Conservation (phyloP, 2,329 filamentous ascomycete species). For the Tolypocladium ophioglossoides region DNA sequence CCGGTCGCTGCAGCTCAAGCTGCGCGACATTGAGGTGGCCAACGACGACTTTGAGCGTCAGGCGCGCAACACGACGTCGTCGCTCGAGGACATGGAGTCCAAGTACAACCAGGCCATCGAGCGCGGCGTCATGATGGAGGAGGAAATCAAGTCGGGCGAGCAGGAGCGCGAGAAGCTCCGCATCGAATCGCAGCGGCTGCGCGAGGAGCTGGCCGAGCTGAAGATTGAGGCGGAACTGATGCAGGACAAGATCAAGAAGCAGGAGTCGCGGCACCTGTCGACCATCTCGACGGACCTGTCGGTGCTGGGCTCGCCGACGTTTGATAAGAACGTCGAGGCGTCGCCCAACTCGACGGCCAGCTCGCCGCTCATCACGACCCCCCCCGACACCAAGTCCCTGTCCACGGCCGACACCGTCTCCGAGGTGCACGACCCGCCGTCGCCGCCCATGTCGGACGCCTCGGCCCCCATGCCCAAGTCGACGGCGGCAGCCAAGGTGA, state of each 20-base stretch:
- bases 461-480: constrained; percentile 51
- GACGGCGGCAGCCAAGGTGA: constrained; percentile 29
- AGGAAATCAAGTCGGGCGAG: constrained; percentile 84
- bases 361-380: constrained; percentile 82
- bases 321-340: constrained; percentile 57
- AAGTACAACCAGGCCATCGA: constrained; percentile 96
- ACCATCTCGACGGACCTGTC: constrained; percentile 52
- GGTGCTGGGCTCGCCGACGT: constrained; percentile 57
- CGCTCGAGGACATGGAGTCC: constrained; percentile 90
- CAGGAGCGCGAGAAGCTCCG: constrained; percentile 82
- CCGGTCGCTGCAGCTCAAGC: constrained; percentile 66
- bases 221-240: constrained; percentile 93
- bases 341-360: constrained; percentile 82
- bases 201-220: constrained; percentile 84
- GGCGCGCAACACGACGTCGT: constrained; percentile 89
- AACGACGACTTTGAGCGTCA: constrained; percentile 98
- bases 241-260: constrained; percentile 82
- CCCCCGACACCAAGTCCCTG: constrained; percentile 60
- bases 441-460: constrained; percentile 84
- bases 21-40: constrained; percentile 92
- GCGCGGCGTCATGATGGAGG: constrained; percentile 83
- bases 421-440: constrained; percentile 73
- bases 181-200: constrained; percentile 81
- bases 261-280: constrained; percentile 47
- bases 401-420: constrained; percentile 47